Percentiles rank a stretch among this genome's conserved stretches.
These are phyloP conservation scores for Rhododendron ovatum DNA, from an alignment of 148 eudicot species.

Conservation along the genomic window DNA sequence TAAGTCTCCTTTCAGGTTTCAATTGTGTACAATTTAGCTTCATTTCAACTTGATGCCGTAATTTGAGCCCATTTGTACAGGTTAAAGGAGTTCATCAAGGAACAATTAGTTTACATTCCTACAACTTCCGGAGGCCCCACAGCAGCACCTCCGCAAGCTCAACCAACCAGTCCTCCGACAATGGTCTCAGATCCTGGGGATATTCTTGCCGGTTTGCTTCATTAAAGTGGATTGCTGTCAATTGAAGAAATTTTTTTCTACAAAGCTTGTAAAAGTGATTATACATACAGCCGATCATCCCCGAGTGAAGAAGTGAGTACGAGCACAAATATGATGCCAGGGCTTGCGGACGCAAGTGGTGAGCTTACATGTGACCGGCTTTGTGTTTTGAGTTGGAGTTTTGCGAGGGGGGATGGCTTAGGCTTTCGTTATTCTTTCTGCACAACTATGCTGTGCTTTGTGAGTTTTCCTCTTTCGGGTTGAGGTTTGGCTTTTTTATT, in stretches of 20 bases:
- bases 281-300: conserved; percentile 29
- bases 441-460: conserved; percentile 19
- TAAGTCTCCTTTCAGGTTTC: conserved; percentile 31
- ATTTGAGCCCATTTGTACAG: conserved; percentile 29
- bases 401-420: conserved; percentile 4
- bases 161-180: conserved; percentile 36
- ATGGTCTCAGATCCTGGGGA: conserved; percentile 79
- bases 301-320: conserved; percentile 8
- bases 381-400: conserved; percentile 21
- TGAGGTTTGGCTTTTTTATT: conserved; percentile 6
- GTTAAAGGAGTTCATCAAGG: conserved; percentile 87
- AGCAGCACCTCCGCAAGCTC: conserved; percentile 22
- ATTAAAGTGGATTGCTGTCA: conserved; percentile 14
- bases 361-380: conserved; percentile 23
- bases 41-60: conserved; percentile 2
- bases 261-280: conserved; percentile 29
- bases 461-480: conserved; percentile 7
- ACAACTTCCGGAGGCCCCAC: conserved; percentile 26
- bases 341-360: conserved; percentile 29
- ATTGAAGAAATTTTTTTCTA: conserved; percentile 11
- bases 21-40: not conserved
- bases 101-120: conserved; percentile 70
- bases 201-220: conserved; percentile 84
- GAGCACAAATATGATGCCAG: conserved; percentile 21
- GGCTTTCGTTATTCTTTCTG: conserved; percentile 19